Percentiles rank a stretch among this genome's conserved stretches.
These are phyloP conservation scores for Inosperma sp. DNA, from an alignment of 768 basidiomycete species.

Conservation along the genomic window DNA sequence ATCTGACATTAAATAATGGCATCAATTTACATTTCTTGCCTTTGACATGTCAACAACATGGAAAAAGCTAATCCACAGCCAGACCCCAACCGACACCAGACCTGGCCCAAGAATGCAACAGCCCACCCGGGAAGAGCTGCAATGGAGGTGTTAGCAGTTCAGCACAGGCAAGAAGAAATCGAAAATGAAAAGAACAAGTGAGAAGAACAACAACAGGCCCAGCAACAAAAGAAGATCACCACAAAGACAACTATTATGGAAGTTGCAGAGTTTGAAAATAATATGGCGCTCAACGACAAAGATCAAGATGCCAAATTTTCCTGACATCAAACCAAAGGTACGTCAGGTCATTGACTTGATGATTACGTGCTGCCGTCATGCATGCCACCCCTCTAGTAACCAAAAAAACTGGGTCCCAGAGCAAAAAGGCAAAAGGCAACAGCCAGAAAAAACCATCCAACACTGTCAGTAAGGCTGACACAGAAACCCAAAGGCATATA, in stretches of 20 bases:
- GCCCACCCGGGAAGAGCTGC: neutral
- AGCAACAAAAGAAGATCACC: neutral
- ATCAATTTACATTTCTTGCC: neutral
- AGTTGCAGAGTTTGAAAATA: no score
- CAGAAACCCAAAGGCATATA: neutral
- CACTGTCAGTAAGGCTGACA: no score
- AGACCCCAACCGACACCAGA: neutral
- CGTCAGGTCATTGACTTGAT: no score
- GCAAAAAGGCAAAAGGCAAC: no score
- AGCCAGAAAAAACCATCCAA: neutral
- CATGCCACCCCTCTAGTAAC: no score
- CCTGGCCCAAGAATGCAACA: neutral
- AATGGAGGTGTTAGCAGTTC: neutral
- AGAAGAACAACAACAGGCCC: neutral
- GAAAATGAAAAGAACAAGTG: neutral
- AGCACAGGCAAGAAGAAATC: no score
- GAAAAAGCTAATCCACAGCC: neutral
- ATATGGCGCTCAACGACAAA: no score
- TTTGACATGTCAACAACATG: neutral
- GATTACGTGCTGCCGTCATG: no score
- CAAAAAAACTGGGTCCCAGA: no score
- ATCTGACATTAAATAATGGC: neutral
- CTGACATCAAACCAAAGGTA: no score
- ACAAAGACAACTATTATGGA: no score
- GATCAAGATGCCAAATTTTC: no score